Conservation (phyloP, 148 eudicot species). For the Rhododendron griersonianum region DNA sequence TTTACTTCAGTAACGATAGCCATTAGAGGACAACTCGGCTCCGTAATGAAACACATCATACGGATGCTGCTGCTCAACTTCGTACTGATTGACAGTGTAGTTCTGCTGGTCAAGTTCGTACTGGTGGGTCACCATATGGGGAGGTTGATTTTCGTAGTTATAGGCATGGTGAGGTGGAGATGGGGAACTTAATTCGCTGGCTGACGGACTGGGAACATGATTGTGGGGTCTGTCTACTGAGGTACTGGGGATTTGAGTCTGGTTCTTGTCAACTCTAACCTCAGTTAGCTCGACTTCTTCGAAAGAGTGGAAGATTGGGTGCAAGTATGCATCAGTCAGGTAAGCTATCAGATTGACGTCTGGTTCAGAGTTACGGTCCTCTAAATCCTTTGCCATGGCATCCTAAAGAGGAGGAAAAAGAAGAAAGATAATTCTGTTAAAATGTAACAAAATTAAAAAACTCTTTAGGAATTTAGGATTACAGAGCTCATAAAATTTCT, state of each 20-base stretch:
- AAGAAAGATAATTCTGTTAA: neutral
- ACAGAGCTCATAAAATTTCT: neutral
- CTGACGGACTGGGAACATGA: conserved; percentile 18
- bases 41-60: conserved; percentile 31
- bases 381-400: conserved; percentile 75
- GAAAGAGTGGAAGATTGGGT: conserved; percentile 80
- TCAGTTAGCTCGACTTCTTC: conserved; percentile 72
- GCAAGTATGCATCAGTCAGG: conserved; percentile 78
- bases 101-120: conserved; percentile 15
- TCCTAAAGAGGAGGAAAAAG: conserved; percentile 45
- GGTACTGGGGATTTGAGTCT: conserved; percentile 16
- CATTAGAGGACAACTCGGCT: conserved; percentile 18
- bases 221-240: conserved; percentile 16
- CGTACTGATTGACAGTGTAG: conserved; percentile 9
- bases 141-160: conserved; percentile 32
- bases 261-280: conserved; percentile 51
- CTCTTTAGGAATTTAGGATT: neutral
- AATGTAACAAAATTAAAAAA: neutral
- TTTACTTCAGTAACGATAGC: conserved; percentile 22
- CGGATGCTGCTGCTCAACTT: conserved; percentile 26
- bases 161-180: conserved; percentile 29
- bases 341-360: conserved; percentile 51
- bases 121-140: conserved; percentile 36
- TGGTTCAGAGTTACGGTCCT: conserved; percentile 50
- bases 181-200: conserved; percentile 32